phyloP scores from a whole-genome alignment of 2,329 filamentous ascomycete species.

The Calonectria henricotiae region DNA sequence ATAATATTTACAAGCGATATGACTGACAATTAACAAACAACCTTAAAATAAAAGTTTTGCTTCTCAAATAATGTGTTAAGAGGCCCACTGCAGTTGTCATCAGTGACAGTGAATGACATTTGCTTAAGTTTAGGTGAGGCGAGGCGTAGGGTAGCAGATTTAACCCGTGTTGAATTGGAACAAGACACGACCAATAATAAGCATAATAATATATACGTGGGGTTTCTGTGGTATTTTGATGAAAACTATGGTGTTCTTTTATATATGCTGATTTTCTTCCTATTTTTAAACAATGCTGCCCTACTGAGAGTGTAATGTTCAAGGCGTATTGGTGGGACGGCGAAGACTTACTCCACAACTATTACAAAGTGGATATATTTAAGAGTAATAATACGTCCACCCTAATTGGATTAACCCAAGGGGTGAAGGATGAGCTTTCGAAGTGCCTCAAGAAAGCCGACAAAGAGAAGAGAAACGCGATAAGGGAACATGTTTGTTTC shows the following conservation, averaged over 20 bases:
- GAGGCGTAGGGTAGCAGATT: conserved; percentile 21
- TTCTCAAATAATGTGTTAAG: not conserved
- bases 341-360: too few species aligned
- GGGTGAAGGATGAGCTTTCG: too few species aligned
- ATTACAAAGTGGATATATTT: too few species aligned
- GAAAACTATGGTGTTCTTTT: not conserved
- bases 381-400: too few species aligned
- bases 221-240: too few species aligned
- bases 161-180: not conserved
- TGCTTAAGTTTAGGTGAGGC: not conserved
- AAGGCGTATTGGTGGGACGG: too few species aligned
- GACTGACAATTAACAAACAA: not conserved
- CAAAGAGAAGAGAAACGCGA: not conserved
- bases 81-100: not conserved
- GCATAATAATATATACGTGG: too few species aligned
- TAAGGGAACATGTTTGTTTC: not conserved
- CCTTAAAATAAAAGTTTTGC: not conserved
- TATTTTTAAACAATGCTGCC: too few species aligned
- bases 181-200: not conserved
- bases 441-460: not conserved
- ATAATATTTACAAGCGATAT: not conserved
- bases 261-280: not conserved
- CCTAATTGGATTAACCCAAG: too few species aligned
- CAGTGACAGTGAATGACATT: not conserved
- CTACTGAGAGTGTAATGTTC: too few species aligned